Conservation (phyloP, 2,329 filamentous ascomycete species). For the Neurospora sp. region DNA sequence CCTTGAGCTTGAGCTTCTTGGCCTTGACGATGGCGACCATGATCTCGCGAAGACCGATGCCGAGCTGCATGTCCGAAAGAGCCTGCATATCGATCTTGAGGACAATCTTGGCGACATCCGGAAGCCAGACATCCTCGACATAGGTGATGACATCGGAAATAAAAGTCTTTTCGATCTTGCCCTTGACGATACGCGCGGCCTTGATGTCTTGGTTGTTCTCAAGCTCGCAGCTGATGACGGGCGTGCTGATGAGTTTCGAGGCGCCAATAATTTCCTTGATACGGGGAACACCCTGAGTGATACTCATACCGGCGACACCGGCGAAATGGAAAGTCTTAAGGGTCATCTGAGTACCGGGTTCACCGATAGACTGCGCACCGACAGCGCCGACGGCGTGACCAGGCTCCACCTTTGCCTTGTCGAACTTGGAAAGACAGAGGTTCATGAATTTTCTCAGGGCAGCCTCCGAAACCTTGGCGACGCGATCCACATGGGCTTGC, state of each 20-base stretch:
- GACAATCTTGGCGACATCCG: constrained; percentile 62
- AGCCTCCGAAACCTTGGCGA: constrained; percentile 70
- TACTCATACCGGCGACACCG: constrained; percentile 98
- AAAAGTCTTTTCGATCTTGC: constrained; percentile 89
- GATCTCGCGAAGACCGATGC: constrained; percentile 66
- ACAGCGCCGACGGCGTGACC: constrained; percentile 94
- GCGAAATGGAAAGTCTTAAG: constrained; percentile 99
- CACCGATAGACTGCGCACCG: constrained; percentile 94
- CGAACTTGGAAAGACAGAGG: constrained; percentile 81
- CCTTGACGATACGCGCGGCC: constrained; percentile 84
- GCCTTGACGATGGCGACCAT: constrained; percentile 65
- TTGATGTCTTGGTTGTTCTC: constrained; percentile 64
- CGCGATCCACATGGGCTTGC: constrained; percentile 50
- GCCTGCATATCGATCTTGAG: constrained; percentile 73
- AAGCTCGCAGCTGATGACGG: constrained; percentile 80
- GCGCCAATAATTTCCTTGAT: constrained; percentile 99
- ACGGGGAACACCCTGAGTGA: constrained; percentile 96
- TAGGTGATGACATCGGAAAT: constrained; percentile 71
- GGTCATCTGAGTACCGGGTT: constrained; percentile 98
- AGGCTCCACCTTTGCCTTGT: constrained; percentile 82
- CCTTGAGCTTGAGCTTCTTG: constrained; percentile 80
- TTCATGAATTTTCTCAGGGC: constrained; percentile 69
- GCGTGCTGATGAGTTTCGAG: constrained; percentile 85
- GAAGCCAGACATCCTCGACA: constrained; percentile 84
- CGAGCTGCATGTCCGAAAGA: constrained; percentile 71